These are phyloP conservation scores for Apiotrichum gracile DNA, from an alignment of 1,284 basidiomycete genomes.

Conservation along the genomic window DNA sequence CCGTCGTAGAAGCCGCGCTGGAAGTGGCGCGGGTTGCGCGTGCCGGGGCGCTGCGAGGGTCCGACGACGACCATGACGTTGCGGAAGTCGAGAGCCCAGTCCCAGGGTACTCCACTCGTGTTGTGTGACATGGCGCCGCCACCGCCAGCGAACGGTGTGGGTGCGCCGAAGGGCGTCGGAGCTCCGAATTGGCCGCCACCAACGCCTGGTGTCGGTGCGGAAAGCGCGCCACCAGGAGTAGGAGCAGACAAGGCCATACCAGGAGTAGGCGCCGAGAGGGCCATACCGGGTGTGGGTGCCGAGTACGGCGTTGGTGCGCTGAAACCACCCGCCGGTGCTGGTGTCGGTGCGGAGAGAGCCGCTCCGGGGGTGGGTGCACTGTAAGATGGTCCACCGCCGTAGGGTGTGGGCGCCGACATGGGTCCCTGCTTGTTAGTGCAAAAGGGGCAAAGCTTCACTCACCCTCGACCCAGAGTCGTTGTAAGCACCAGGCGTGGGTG, in stretches of 20 bases:
- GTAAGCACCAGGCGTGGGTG: conserved; percentile 29
- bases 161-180: conserved; percentile 45
- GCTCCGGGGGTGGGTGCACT: conserved; percentile 41
- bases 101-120: conserved; percentile 26
- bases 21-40: conserved; percentile 40
- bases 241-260: conserved; percentile 12
- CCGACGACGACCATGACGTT: conserved; percentile 42
- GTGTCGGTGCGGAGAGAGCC: conserved; percentile 49
- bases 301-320: conserved; percentile 47
- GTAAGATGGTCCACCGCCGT: conserved; percentile 35
- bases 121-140: neutral
- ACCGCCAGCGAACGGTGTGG: conserved; percentile 10
- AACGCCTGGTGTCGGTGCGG: conserved; percentile 24
- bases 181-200: conserved; percentile 52
- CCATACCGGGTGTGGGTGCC: conserved; percentile 48
- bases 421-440: conserved; percentile 4
- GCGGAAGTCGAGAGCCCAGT: conserved; percentile 45
- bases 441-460: too few relatives aligned
- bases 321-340: conserved; percentile 42
- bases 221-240: conserved; percentile 18
- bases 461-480: conserved; percentile 29
- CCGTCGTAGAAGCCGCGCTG: conserved; percentile 36
- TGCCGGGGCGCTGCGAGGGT: conserved; percentile 22
- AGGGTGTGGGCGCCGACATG: conserved; percentile 53
- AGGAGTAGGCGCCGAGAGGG: conserved; percentile 45